Base-by-base conservation (phyloP, 73 alveolate genomes). In the Blepharisma stoltei region DNA sequence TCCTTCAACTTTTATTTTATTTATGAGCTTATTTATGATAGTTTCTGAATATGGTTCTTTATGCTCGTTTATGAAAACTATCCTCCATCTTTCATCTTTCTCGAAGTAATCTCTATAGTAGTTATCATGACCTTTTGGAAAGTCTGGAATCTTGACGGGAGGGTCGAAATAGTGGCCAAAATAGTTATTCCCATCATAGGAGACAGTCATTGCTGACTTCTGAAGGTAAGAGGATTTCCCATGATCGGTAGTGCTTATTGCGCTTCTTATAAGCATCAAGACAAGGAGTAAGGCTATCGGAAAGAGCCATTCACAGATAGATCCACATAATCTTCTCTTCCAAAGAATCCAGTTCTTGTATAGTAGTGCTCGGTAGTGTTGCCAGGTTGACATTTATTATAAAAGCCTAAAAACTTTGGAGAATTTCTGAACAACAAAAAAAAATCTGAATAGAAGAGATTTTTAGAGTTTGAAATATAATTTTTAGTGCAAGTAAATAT, bases 301-400 rank as follows among this genome's bases (percentile, higher is more conserved):
- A 41, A 85, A 83, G 49, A 69, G 55, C 32, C 86, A 27, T 77
- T 92, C 98, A 47, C 85, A 91, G 45, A 79, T 38, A 5, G 96
- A 86, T 7, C 92, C 85, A 49, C 60, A 54, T 68, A 76, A 54
- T 54, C 77, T 77, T 49, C 98, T 60, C 70, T 82, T 83, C 92
- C 89, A 86, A 38, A 85, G 73, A 8, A 92, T 86, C 71, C 90
- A 68, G 76, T 92, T 92, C 83, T 92, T 92, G 55, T 89, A 88
- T 27, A 83, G 75, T 14, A 92, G 86, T 37, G 97, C 93, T 47
- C 78, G 54, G 37, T 68, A 80, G 25, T 88, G 91, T 43, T 78
- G 0, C 76, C 76, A 60, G 4, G 3, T 1, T 1, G 54, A 8
- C 76, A 60, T 60, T 60, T 60, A 75, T 44, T 32, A 32, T 32